phyloP scores from a whole-genome alignment of 257 asterid genomes.

The Fraxinus cuspidata region DNA sequence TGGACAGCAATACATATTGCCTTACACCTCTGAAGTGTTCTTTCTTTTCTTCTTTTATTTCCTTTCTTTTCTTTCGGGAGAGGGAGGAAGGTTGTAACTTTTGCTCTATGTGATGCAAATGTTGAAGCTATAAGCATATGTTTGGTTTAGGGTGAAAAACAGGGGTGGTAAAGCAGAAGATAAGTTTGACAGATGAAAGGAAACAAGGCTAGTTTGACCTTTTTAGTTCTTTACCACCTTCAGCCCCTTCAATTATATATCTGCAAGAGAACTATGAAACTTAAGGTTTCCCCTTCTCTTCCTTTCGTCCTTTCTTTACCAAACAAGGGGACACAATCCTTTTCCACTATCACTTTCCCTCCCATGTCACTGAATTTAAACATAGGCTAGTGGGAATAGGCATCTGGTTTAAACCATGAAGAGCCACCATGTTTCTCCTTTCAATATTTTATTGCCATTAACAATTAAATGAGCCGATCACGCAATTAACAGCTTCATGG shows the following conservation, averaged over 20 bases:
- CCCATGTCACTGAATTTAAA: neutral
- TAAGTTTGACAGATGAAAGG: neutral
- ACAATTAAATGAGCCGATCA: neutral
- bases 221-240: neutral
- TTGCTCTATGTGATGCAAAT: neutral
- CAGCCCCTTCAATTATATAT: neutral
- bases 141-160: too few species aligned
- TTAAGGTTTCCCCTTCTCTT: neutral
- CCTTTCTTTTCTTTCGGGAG: neutral
- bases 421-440: neutral
- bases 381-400: neutral
- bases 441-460: neutral
- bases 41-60: neutral
- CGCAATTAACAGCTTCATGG: neutral
- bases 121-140: neutral
- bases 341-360: neutral
- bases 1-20: neutral
- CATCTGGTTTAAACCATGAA: neutral
- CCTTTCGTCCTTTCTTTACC: neutral
- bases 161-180: neutral
- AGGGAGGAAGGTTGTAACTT: neutral
- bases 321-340: neutral
- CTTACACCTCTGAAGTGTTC: neutral
- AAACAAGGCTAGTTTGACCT: neutral
- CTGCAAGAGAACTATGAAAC: neutral